Evolutionary conservation across 305 asterid genomes (phyloP).

Genomic region (Solanum chacoense): DNA sequence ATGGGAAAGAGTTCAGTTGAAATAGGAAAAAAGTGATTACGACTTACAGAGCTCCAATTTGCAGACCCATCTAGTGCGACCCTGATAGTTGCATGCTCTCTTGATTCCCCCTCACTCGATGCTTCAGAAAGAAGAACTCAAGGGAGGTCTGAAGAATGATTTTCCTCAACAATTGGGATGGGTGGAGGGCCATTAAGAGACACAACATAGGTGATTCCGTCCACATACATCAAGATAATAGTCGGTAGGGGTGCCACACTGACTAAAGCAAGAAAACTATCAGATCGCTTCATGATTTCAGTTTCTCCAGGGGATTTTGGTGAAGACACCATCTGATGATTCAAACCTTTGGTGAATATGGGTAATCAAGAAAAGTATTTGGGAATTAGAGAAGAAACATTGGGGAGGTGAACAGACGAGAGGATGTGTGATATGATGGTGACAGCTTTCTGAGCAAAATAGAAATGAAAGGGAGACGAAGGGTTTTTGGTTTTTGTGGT

Average conservation of each 20-base stretch:
- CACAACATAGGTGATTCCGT: background rate
- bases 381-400: background rate
- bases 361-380: background rate
- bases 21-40: too few species aligned
- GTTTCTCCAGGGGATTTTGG: background rate
- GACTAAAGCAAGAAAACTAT: background rate
- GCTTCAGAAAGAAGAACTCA: background rate
- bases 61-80: background rate
- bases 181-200: background rate
- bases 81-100: background rate
- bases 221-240: background rate
- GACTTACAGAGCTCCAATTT: background rate
- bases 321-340: background rate
- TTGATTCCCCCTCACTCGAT: background rate
- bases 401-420: background rate
- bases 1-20: background rate
- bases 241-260: background rate
- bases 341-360: background rate
- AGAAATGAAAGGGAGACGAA: background rate
- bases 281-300: background rate
- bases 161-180: background rate
- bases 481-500: background rate
- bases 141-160: rapidly evolving
- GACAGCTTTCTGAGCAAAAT: background rate
- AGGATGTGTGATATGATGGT: background rate